Conservation (phyloP, 208 protist species). For the Acanthamoeba pearcei region DNA sequence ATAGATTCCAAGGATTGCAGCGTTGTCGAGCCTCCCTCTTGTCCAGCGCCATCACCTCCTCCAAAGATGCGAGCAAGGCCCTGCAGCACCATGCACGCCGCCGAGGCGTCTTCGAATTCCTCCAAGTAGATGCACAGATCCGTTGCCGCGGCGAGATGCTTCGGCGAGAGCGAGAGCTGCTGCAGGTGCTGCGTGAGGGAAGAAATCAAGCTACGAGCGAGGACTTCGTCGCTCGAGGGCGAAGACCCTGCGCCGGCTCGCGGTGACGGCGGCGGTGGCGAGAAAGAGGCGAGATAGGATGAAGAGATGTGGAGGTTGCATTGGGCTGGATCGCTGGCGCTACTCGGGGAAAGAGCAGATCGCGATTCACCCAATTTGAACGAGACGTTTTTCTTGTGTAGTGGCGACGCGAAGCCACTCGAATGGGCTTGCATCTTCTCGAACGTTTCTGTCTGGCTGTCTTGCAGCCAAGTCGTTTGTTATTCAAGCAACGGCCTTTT, state of each 20-base stretch:
- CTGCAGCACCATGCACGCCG: neutral
- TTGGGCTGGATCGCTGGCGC: neutral
- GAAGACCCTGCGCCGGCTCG: neutral
- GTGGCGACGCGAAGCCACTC: neutral
- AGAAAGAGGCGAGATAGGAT: neutral
- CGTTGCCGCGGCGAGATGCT: neutral
- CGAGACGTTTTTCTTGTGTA: neutral
- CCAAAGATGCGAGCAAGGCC: conserved; percentile 23
- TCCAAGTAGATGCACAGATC: neutral
- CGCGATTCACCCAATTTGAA: conserved; percentile 15
- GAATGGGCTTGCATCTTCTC: no score
- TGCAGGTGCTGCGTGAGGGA: conserved; percentile 9
- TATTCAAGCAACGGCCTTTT: no score
- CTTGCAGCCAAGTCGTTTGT: no score
- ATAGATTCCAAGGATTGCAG: neutral
- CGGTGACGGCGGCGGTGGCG: neutral
- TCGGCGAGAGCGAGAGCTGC: neutral
- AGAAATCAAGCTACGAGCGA: neutral
- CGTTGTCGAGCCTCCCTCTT: neutral
- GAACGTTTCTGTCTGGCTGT: neutral
- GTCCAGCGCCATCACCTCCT: neutral
- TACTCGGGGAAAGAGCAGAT: neutral
- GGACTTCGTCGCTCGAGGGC: neutral
- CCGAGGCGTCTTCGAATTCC: neutral
- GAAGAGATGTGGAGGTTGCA: neutral